A percentile compares a stretch with the other conserved stretches of the same genome.
Evolutionary conservation across 2,329 filamentous ascomycete genomes (phyloP).

Genomic region (Elsinoe necatrix): DNA sequence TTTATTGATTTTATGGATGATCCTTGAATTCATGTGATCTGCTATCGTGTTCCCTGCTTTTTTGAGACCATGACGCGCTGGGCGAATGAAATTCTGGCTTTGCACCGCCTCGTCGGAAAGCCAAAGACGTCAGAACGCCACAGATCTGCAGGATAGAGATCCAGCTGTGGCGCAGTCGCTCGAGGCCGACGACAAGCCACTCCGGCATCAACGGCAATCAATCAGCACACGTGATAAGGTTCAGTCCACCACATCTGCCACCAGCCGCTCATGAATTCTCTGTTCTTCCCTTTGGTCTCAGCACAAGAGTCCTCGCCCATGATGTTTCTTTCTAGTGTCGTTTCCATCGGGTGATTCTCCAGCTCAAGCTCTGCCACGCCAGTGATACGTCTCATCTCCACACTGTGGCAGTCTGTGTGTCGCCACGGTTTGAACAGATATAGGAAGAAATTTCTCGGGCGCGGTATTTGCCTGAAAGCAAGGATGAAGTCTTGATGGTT

Average conservation of each 20-base stretch:
- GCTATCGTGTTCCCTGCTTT: conserved; percentile 8
- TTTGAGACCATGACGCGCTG: conserved; percentile 10
- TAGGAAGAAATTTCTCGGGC: neutral
- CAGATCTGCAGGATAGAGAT: neutral
- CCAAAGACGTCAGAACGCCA: conserved; percentile 18
- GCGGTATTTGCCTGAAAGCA: neutral
- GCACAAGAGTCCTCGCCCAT: neutral
- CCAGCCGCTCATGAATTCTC: neutral
- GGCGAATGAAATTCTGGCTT: neutral
- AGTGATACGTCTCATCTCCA: neutral
- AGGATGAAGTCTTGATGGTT: neutral
- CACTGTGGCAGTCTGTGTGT: neutral
- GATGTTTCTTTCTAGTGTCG: neutral
- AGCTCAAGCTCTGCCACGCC: neutral
- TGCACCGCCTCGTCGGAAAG: neutral
- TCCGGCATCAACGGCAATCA: neutral
- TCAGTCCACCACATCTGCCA: neutral
- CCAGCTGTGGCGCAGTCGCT: neutral
- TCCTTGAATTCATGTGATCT: conserved; percentile 12
- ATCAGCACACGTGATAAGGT: too few relatives aligned
- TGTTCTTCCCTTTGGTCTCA: neutral
- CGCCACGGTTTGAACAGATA: neutral
- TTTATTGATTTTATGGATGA: neutral
- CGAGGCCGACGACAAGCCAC: neutral
- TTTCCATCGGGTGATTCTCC: neutral